Evolutionary conservation across 169 alveolate species (phyloP).

Genomic region (Plasmodium billcollinsi): DNA sequence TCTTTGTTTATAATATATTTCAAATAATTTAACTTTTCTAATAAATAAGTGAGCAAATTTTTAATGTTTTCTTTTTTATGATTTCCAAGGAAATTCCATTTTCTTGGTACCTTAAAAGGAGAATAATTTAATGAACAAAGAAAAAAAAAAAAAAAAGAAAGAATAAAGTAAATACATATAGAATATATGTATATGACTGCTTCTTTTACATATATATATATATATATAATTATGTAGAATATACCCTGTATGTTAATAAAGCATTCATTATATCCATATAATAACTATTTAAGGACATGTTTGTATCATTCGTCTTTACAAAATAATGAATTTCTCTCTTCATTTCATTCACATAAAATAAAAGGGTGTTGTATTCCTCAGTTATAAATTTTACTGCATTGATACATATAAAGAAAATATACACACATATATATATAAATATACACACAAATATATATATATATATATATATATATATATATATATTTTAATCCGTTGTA

Average conservation of each 20-base stretch:
- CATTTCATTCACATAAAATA: constrained; percentile 18
- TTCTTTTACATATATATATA: not conserved
- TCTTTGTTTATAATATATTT: constrained; percentile 32
- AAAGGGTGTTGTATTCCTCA: constrained; percentile 50
- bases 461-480: not conserved
- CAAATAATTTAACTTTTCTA: constrained; percentile 20
- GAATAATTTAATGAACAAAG: not conserved
- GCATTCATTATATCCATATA: constrained; percentile 1
- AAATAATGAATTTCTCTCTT: constrained; percentile 29
- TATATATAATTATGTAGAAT: not conserved
- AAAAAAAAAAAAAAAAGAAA: constrained; percentile 1
- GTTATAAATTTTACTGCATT: constrained; percentile 32
- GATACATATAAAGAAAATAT: not conserved
- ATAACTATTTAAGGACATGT: not conserved
- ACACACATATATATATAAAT: not conserved
- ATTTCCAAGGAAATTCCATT: constrained; percentile 24
- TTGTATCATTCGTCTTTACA: not conserved
- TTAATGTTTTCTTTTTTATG: constrained; percentile 38
- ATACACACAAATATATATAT: not conserved
- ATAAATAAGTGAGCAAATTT: constrained; percentile 16
- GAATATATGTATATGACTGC: not conserved
- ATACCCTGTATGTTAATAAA: constrained; percentile 20
- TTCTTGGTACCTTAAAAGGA: constrained; percentile 36
- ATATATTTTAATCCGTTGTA: not conserved
- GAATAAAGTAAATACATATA: not conserved